Conservation (phyloP, 306 rosid genomes). For the Leucaena leucocephala region DNA sequence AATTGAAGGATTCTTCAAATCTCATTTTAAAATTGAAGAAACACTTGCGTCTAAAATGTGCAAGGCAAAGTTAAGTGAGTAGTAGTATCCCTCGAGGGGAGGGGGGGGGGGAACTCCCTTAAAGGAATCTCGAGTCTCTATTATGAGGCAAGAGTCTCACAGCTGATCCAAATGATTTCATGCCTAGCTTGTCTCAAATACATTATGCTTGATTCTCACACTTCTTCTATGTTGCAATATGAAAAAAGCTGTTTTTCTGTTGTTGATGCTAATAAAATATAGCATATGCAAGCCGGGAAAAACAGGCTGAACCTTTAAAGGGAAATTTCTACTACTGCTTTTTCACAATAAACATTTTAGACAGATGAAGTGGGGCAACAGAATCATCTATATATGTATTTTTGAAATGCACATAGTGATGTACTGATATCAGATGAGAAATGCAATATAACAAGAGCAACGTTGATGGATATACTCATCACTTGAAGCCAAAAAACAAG, state of each 20-base stretch:
- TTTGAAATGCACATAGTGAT: background rate
- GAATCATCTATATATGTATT: slow-evolving; percentile 4
- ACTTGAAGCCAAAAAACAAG: slow-evolving; percentile 19
- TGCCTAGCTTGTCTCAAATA: background rate
- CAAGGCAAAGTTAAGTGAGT: background rate
- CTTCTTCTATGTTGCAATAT: background rate
- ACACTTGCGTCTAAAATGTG: background rate
- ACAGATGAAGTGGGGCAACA: background rate
- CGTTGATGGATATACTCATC: background rate
- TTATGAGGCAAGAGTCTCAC: background rate
- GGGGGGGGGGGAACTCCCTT: background rate
- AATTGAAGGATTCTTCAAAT: background rate
- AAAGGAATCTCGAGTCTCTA: background rate
- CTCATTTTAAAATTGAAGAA: background rate
- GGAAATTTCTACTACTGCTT: background rate
- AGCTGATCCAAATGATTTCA: too few species aligned
- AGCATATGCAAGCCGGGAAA: background rate
- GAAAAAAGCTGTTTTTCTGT: background rate
- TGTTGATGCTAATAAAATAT: slow-evolving; percentile 13
- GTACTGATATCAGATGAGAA: slow-evolving; percentile 11
- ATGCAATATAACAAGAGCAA: slow-evolving; percentile 17
- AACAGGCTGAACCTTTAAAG: background rate
- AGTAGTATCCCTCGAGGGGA: background rate
- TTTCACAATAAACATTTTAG: background rate
- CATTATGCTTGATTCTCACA: background rate